Conservation (phyloP, 164 flowering plant species). For the Protea cynaroides region DNA sequence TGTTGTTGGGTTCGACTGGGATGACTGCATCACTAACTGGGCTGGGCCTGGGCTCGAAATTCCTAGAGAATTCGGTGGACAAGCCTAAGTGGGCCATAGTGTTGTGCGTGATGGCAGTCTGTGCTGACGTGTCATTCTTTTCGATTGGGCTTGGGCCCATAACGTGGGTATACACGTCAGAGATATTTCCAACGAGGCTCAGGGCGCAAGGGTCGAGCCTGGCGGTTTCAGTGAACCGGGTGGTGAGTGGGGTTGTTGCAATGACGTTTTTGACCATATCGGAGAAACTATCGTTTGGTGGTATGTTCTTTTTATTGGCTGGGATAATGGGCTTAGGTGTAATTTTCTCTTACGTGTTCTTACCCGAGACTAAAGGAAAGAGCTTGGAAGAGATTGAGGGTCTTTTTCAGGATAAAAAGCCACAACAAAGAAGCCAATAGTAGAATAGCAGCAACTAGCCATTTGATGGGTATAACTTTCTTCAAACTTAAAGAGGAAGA, state of each 20-base stretch:
- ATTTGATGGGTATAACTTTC: too few relatives aligned
- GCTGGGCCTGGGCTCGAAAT: slow-evolving; percentile 54
- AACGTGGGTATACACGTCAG: slow-evolving; percentile 76
- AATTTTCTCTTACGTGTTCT: slow-evolving; percentile 37
- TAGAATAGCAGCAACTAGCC: too few relatives aligned
- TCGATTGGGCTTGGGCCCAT: slow-evolving; percentile 90
- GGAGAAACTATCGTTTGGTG: slow-evolving; percentile 39
- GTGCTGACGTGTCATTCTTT: slow-evolving; percentile 69
- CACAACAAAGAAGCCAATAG: too few relatives aligned
- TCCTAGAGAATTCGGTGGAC: slow-evolving; percentile 25
- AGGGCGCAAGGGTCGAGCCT: slow-evolving; percentile 64
- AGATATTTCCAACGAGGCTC: slow-evolving; percentile 57
- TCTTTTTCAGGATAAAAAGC: slow-evolving; percentile 50
- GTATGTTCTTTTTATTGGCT: slow-evolving; percentile 46
- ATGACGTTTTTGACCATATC: slow-evolving; percentile 57
- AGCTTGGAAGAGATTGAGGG: slow-evolving; percentile 58
- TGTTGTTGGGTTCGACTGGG: slow-evolving; percentile 62
- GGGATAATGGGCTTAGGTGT: slow-evolving; percentile 39
- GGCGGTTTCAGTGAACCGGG: slow-evolving; percentile 62
- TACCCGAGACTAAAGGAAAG: slow-evolving; percentile 74
- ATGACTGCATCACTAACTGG: slow-evolving; percentile 41
- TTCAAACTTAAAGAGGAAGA: neutral
- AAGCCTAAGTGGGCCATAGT: slow-evolving; percentile 63
- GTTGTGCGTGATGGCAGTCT: slow-evolving; percentile 50
- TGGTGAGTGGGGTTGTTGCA: slow-evolving; percentile 62